Percentiles rank a stretch among this genome's conserved stretches.
Evolutionary conservation across 805 yeast genomes (phyloP).

Genomic region (Hanseniaspora taiwanica): DNA sequence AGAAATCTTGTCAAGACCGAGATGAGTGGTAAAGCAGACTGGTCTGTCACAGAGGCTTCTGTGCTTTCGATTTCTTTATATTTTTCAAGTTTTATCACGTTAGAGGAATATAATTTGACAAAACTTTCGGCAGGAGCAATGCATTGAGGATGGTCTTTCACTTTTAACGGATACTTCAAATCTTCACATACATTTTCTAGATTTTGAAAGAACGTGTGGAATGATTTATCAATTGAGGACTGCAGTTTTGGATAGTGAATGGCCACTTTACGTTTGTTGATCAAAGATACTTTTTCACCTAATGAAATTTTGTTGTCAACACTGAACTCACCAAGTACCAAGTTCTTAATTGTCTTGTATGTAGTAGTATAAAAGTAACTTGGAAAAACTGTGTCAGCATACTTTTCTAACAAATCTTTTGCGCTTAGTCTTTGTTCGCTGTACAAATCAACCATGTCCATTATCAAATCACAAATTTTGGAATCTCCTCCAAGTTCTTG

Average conservation of each 20-base stretch:
- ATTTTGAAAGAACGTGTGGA: no score
- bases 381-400: conserved; percentile 45
- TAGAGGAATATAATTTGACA: neutral
- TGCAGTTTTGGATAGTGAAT: no score
- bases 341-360: conserved; percentile 22
- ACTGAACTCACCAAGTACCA: neutral
- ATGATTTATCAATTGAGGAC: no score
- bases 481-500: conserved; percentile 37
- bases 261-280: no score
- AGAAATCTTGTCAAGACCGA: conserved; percentile 17
- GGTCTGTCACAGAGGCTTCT: conserved; percentile 10
- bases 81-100: neutral
- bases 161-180: conserved; percentile 10
- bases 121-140: neutral
- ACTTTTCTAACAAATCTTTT: conserved; percentile 36
- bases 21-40: conserved; percentile 17
- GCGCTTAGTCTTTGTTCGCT: conserved; percentile 51
- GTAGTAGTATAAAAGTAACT: conserved; percentile 52
- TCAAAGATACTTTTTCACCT: no score
- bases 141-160: neutral
- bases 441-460: conserved; percentile 48
- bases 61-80: neutral
- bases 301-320: no score
- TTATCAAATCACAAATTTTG: conserved; percentile 29
- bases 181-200: conserved; percentile 12